These are phyloP conservation scores for Cochlearia excelsa DNA, from an alignment of 345 rosid species.

Conservation along the genomic window DNA sequence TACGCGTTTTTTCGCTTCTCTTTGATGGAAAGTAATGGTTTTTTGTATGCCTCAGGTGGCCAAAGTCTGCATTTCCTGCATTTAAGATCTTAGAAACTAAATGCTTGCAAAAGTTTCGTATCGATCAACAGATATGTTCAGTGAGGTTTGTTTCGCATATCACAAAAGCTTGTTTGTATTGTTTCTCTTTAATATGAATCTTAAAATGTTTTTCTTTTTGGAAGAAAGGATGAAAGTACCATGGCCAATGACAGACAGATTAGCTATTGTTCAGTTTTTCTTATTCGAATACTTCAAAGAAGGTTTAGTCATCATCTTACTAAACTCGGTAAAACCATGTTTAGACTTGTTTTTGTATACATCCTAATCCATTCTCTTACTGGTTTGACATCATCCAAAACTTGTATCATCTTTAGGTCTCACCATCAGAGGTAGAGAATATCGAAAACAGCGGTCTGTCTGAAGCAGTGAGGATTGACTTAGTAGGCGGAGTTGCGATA, in stretches of 20 bases:
- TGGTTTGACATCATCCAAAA: conserved; percentile 12
- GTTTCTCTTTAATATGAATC: background rate
- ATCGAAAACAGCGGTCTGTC: conserved; percentile 55
- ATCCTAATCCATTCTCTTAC: conserved; percentile 6
- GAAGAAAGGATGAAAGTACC: conserved; percentile 91
- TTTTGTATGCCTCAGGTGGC: conserved; percentile 60
- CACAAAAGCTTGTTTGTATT: background rate
- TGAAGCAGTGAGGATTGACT: conserved; percentile 59
- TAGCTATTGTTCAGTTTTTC: conserved; percentile 69
- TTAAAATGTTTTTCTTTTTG: conserved; percentile 32
- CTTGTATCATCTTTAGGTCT: conserved; percentile 45
- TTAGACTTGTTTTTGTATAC: background rate
- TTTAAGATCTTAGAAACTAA: conserved; percentile 52
- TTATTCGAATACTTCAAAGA: conserved; percentile 68
- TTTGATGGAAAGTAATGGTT: background rate
- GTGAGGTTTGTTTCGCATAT: conserved; percentile 55
- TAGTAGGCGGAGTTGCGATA: conserved; percentile 82
- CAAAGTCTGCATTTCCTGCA: conserved; percentile 63
- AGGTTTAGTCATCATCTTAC: conserved; percentile 54
- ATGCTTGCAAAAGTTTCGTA: conserved; percentile 55
- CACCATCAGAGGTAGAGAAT: conserved; percentile 51
- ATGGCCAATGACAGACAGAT: conserved; percentile 88
- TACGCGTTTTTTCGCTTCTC: background rate
- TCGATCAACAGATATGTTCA: conserved; percentile 72
- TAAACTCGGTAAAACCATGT: conserved; percentile 60